Evolutionary conservation across 352 stramenopile species (phyloP), one percentile per base, ranked within the genome.

Genomic region (Pythium oligandrum): DNA sequence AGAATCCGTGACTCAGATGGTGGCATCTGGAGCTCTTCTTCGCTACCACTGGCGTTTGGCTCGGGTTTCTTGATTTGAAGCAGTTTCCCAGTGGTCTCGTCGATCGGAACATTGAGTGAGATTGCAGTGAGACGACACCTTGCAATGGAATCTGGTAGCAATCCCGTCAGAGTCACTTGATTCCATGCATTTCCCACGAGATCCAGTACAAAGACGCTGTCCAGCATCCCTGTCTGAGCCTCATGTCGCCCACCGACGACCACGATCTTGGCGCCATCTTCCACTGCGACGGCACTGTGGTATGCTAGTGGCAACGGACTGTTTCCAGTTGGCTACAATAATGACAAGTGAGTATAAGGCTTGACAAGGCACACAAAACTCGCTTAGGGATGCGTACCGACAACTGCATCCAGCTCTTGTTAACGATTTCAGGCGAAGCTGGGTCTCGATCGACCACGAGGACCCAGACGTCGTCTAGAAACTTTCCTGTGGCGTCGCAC

Each of bases 291-390:
- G 12, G 64, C 72, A 44, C 60, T 66, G 48, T 90, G 79, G 12
- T 72, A 65, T 0, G 66, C 73, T 11, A 90, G 61, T 26, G 79
- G 75, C 0, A 86, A 48, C 37, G 79, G 77, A 38, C 71, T 79
- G 36, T 48, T 68, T 0, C 79, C 79, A 11, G 69, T 71, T 3
- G 75, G 70, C 63, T 86, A 46, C 48, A 55, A 45, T 9, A 44
- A 57, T 49, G 6, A 26, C n/a, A 45, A 54, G 10, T 40, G 9
- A 52, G 6, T 26, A 56, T 2, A 26, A 43, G n/a, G 33, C 12
- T 9, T 33, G 8, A 12, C 40, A 56, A 45, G 6, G 11, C 17
- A 31, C 2, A 3, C 17, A 11, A 26, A 38, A n/a, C 2, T 17
- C 5, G 26, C 7, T 26, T 26, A 26, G 17, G 17, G 17, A 26